Conservation (phyloP, 495 filamentous ascomycete genomes). For the Apiosordaria backusii region DNA sequence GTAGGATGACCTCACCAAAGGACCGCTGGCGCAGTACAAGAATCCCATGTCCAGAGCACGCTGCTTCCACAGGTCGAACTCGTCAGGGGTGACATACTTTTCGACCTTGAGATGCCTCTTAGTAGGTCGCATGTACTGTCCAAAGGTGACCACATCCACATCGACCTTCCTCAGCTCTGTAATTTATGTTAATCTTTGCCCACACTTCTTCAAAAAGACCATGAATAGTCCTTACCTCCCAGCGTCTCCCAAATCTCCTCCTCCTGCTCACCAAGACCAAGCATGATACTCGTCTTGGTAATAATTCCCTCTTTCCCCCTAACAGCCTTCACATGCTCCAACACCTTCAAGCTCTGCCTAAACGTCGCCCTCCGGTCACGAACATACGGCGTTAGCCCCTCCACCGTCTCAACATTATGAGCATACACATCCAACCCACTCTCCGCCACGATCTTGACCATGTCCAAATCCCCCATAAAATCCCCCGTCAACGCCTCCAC, state of each 20-base stretch:
- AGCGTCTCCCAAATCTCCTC: slow-evolving; percentile 81
- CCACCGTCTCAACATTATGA: slow-evolving; percentile 95
- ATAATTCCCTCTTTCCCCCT: slow-evolving; percentile 64
- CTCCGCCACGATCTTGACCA: slow-evolving; percentile 74
- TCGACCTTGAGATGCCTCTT: slow-evolving; percentile 96
- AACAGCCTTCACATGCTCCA: slow-evolving; percentile 76
- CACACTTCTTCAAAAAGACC: neutral
- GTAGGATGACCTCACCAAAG: slow-evolving; percentile 88
- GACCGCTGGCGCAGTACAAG: slow-evolving; percentile 91
- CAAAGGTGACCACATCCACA: slow-evolving; percentile 95
- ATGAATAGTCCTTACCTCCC: slow-evolving; percentile 45
- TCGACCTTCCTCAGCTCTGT: slow-evolving; percentile 68
- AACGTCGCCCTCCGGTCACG: slow-evolving; percentile 89
- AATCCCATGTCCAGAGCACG: slow-evolving; percentile 94
- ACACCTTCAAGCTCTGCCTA: slow-evolving; percentile 74
- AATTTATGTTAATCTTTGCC: slow-evolving; percentile 14
- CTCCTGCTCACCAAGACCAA: slow-evolving; percentile 89
- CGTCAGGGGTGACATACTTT: slow-evolving; percentile 85
- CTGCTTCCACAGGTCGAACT: slow-evolving; percentile 86
- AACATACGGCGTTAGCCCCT: slow-evolving; percentile 82
- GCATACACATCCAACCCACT: slow-evolving; percentile 95
- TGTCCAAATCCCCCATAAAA: slow-evolving; percentile 75
- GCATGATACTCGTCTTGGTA: slow-evolving; percentile 97
- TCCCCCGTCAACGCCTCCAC: slow-evolving; percentile 97
- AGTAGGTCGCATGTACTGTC: slow-evolving; percentile 98